Conservation (phyloP, 805 yeast genomes). For the Barnettozyma californica region DNA sequence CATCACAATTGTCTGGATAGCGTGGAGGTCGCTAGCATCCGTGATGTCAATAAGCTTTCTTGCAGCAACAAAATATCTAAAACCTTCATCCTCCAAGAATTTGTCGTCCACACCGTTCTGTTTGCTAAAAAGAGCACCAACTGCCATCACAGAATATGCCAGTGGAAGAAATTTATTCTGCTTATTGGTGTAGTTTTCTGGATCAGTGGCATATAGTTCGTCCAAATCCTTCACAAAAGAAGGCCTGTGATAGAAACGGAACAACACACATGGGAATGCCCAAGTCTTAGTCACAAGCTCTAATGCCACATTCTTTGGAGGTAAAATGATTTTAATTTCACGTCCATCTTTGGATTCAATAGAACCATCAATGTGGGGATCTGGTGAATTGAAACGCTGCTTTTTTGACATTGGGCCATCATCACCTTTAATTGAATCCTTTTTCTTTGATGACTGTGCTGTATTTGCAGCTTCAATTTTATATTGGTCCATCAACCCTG, state of each 20-base stretch:
- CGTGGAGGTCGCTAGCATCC: constrained; percentile 71
- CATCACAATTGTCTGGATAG: constrained; percentile 85
- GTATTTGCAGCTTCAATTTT: constrained; percentile 5
- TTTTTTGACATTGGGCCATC: constrained; percentile 10
- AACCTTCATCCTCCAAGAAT: constrained; percentile 67
- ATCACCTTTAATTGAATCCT: background rate
- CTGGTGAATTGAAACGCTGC: constrained; percentile 17
- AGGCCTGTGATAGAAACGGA: constrained; percentile 83
- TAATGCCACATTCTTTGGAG: constrained; percentile 68
- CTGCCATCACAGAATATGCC: constrained; percentile 82
- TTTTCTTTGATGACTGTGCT: constrained; percentile 3
- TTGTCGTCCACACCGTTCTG: constrained; percentile 30
- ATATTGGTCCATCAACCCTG: constrained; percentile 11
- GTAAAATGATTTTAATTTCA: constrained; percentile 63
- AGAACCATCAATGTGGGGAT: constrained; percentile 34
- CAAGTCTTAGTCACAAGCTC: constrained; percentile 71
- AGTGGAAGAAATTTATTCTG: constrained; percentile 75
- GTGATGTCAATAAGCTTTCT: constrained; percentile 75
- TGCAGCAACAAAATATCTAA: constrained; percentile 75
- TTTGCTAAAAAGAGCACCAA: constrained; percentile 74
- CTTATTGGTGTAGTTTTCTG: constrained; percentile 61
- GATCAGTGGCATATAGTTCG: constrained; percentile 69
- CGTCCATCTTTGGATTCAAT: constrained; percentile 31
- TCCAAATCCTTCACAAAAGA: constrained; percentile 70
- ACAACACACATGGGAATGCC: constrained; percentile 81